phyloP scores from a whole-genome alignment of 169 alveolate species.

The Miamiensis avidus region DNA sequence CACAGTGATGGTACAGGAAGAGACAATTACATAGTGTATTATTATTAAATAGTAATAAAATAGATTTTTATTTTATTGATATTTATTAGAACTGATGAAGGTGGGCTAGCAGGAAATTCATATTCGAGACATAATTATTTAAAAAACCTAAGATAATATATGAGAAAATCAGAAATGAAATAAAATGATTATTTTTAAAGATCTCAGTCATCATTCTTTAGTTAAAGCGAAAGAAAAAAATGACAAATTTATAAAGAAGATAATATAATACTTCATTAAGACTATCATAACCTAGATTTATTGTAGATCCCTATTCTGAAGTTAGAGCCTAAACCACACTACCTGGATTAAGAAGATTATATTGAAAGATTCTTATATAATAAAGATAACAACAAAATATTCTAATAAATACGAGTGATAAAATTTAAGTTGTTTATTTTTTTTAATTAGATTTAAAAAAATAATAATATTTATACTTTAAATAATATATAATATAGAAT shows the following conservation, averaged over 20 bases:
- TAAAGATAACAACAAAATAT: too few relatives aligned
- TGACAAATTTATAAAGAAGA: neutral
- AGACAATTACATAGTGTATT: conserved; percentile 17
- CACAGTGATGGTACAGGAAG: conserved; percentile 26
- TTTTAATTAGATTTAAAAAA: too few relatives aligned
- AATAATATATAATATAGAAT: too few relatives aligned
- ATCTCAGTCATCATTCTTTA: conserved; percentile 1
- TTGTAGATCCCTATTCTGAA: conserved; percentile 12
- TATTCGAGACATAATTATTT: conserved; percentile 10
- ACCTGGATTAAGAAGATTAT: conserved; percentile 16
- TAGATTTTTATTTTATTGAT: too few relatives aligned
- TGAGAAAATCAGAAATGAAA: neutral
- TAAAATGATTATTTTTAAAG: conserved; percentile 4
- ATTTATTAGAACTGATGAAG: conserved; percentile 19
- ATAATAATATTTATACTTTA: too few relatives aligned
- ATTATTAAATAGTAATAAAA: neutral
- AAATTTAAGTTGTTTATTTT: too few relatives aligned
- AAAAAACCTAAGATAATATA: conserved; percentile 16
- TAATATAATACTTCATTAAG: conserved; percentile 15
- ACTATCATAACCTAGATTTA: conserved; percentile 16
- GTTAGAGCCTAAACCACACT: conserved; percentile 1
- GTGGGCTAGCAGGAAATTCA: conserved; percentile 1
- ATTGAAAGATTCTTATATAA: neutral
- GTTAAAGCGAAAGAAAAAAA: conserved; percentile 3
- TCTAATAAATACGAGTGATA: too few relatives aligned